Conservation (phyloP, 352 stramenopile species). For the Pythium biforme region DNA sequence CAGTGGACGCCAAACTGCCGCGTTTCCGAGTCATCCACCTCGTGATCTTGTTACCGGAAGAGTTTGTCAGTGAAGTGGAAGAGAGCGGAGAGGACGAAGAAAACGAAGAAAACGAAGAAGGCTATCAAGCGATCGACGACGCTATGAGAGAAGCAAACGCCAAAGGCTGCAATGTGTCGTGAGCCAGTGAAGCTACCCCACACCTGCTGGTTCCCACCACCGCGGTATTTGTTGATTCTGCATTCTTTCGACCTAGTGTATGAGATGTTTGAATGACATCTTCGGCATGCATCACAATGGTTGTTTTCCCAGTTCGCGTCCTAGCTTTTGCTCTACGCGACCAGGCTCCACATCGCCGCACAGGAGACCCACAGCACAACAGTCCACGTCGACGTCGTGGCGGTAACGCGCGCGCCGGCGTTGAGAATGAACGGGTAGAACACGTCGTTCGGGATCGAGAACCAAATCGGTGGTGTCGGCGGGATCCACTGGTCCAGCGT, state of each 20-base stretch:
- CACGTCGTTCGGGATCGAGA: constrained; percentile 51
- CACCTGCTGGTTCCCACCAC: no score
- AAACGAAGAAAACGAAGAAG: neutral
- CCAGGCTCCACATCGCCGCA: neutral
- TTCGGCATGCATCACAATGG: no score
- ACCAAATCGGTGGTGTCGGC: constrained; percentile 43
- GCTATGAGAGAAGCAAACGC: no score
- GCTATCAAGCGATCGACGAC: no score
- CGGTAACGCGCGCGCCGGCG: neutral
- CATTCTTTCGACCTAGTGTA: no score
- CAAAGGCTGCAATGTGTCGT: no score
- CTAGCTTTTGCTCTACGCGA: neutral
- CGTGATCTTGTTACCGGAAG: neutral
- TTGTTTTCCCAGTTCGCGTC: no score
- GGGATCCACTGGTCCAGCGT: constrained; percentile 36
- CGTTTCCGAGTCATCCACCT: neutral
- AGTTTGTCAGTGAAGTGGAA: neutral
- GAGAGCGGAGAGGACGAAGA: neutral
- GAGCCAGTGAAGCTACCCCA: no score
- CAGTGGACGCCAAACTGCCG: neutral
- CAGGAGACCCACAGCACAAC: neutral
- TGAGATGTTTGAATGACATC: no score
- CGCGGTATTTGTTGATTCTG: no score
- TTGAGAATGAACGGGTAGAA: constrained; percentile 53
- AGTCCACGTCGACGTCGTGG: neutral